Base-by-base conservation (phyloP, 805 yeast genomes). In the Lachancea lanzarotensis region DNA sequence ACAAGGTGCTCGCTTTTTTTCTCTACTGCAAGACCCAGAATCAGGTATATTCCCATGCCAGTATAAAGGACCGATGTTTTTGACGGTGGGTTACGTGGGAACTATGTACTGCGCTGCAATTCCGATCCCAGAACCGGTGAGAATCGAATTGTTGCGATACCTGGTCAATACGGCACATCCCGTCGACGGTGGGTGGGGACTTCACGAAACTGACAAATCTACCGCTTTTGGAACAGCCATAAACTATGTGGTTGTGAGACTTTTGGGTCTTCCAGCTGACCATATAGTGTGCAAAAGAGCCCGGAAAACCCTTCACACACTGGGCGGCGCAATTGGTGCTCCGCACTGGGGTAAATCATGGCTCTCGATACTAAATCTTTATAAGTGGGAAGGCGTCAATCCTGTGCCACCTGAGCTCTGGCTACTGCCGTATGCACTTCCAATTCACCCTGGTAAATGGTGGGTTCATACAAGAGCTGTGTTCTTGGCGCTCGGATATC, bases 161-260 rank as follows among this genome's bases (percentile, higher is more conserved):
- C 66, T 93, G 15, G 86, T 88, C n/a, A 93, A 93, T 61, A 76
- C 87, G 0, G 82, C 97, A 0, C 96, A 93, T 61, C 97, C 97
- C 0, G 96, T 90, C 0, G 98, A 93, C 64, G 99, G 99, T n/a
- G 99, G 98, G 2, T 93, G 99, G 99, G 99, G 99, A 0, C 71
- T 93, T 32, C 97, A 93, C 62, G 78, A 89, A 3, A 81, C 79
- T 42, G 99, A 93, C 61, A 93, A 91, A 62, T 81, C 93, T 8
- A 93, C 99, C 0, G 93, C 93, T 53, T 90, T 90, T 62, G 98
- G 99, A 4, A 93, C 99, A 1, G 72, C 86, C 0, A 74, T 93
- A 53, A 90, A 89, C 64, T 93, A 93, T 63, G 82, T 91, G 7
- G 68, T 70, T n/a, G 69, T 93, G 48, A 73, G 99, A 50, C 64